Evolutionary conservation across 495 filamentous ascomycete genomes (phyloP).

Genomic region (Penicillium tannophilum): DNA sequence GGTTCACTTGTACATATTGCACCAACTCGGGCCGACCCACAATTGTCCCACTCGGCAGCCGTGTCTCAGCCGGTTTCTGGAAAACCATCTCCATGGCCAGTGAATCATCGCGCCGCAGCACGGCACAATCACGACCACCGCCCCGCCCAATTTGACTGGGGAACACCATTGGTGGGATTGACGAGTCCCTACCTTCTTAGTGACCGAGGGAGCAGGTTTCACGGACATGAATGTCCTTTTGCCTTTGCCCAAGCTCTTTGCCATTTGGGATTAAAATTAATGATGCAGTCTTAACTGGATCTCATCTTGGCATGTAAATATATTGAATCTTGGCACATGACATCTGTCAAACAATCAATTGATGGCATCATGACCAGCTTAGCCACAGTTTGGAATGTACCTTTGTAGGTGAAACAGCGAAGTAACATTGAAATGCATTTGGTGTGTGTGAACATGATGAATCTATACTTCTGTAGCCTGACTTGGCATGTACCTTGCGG

Average conservation of each 20-base stretch:
- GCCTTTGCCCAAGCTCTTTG: neutral
- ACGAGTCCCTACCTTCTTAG: neutral
- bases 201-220: neutral
- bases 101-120: neutral
- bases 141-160: too few relatives aligned
- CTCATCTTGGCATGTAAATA: neutral
- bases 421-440: too few relatives aligned
- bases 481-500: too few relatives aligned
- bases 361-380: too few relatives aligned
- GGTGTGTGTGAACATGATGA: too few relatives aligned
- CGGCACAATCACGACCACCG: neutral
- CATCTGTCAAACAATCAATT: neutral
- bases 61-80: neutral
- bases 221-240: neutral
- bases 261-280: neutral
- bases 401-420: too few relatives aligned
- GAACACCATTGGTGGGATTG: neutral
- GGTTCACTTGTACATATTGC: too few relatives aligned
- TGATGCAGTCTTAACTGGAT: neutral
- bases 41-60: neutral
- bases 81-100: neutral
- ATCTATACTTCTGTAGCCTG: too few relatives aligned
- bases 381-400: too few relatives aligned
- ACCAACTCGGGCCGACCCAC: too few relatives aligned
- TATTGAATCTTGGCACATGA: neutral